Percentiles rank a stretch among this genome's conserved stretches.
Conservation (phyloP, 2,329 filamentous ascomycete genomes). For the Akanthomyces lecanii region DNA sequence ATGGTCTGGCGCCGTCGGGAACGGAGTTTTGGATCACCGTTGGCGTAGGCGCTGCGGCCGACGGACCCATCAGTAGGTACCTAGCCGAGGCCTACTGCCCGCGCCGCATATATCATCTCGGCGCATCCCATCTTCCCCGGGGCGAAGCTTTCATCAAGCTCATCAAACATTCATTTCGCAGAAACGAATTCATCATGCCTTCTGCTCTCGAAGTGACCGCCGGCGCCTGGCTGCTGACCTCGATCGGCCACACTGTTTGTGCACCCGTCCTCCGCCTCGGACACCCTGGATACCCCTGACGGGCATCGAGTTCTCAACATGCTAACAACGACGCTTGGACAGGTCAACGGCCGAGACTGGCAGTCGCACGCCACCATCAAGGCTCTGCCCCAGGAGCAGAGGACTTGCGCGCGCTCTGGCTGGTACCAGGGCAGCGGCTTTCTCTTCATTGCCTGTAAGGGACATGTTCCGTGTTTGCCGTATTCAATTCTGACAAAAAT, state of each 20-base stretch:
- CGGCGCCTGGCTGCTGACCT: constrained; percentile 9
- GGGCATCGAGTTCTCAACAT: not conserved
- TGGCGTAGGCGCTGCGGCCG: not conserved
- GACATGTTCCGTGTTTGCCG: not conserved
- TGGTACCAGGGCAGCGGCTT: constrained; percentile 15
- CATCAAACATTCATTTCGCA: not conserved
- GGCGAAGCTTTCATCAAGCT: not conserved
- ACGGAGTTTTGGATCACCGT: constrained; percentile 7
- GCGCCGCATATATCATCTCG: not conserved
- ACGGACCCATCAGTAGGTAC: constrained; percentile 1
- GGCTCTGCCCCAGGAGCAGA: constrained; percentile 1
- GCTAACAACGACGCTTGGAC: not conserved
- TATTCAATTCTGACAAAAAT: not conserved
- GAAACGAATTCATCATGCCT: constrained; percentile 1
- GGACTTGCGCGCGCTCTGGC: constrained; percentile 2
- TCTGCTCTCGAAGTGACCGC: constrained; percentile 10
- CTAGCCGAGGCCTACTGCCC: constrained; percentile 6
- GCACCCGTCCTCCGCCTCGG: not conserved
- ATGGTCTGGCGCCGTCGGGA: not conserved
- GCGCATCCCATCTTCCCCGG: not conserved
- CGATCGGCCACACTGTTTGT: constrained; percentile 11
- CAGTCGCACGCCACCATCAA: constrained; percentile 9
- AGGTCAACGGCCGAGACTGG: constrained; percentile 14
- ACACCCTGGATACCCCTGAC: not conserved
- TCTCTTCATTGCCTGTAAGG: not conserved